A percentile compares a stretch with the other conserved stretches of the same genome.
These are phyloP conservation scores for Fraxinus cuspidata DNA, from an alignment of 257 asterid species.

Conservation along the genomic window DNA sequence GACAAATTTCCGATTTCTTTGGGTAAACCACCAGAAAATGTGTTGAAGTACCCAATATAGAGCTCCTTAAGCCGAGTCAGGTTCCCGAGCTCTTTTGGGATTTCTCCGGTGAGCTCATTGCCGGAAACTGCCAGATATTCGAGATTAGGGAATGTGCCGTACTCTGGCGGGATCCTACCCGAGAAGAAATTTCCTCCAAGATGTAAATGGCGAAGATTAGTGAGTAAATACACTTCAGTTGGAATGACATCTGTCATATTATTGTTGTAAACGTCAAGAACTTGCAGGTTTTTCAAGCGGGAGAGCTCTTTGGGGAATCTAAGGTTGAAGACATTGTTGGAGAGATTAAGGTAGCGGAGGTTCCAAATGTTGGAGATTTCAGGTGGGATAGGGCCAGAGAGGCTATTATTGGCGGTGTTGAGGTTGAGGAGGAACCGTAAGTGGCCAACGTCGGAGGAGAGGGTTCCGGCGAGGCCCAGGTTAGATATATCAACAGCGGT, in stretches of 20 bases:
- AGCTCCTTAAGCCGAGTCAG: constrained; percentile 61
- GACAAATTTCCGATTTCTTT: constrained; percentile 75
- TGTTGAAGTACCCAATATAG: constrained; percentile 77
- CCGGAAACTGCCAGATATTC: constrained; percentile 86
- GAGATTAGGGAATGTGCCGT: constrained; percentile 52
- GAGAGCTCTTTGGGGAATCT: constrained; percentile 54
- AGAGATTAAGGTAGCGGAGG: constrained; percentile 68
- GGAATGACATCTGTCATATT: constrained; percentile 76
- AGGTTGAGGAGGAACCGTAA: constrained; percentile 62
- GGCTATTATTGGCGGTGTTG: constrained; percentile 57
- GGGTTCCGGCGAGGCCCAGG: constrained; percentile 59
- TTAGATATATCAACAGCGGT: constrained; percentile 54
- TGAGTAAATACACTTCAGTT: constrained; percentile 45
- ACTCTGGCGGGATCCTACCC: constrained; percentile 69
- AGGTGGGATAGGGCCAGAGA: constrained; percentile 68
- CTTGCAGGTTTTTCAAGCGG: constrained; percentile 51
- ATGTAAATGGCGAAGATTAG: constrained; percentile 62
- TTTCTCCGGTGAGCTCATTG: constrained; percentile 63
- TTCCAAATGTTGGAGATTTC: constrained; percentile 50
- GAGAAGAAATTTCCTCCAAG: constrained; percentile 79
- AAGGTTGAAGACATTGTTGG: constrained; percentile 63
- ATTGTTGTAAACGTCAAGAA: constrained; percentile 79
- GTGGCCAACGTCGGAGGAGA: constrained; percentile 56
- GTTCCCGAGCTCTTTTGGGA: constrained; percentile 76
- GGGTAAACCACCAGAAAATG: constrained; percentile 74